Base-by-base conservation (phyloP, 2,329 filamentous ascomycete species). In the Trichoderma sp. region DNA sequence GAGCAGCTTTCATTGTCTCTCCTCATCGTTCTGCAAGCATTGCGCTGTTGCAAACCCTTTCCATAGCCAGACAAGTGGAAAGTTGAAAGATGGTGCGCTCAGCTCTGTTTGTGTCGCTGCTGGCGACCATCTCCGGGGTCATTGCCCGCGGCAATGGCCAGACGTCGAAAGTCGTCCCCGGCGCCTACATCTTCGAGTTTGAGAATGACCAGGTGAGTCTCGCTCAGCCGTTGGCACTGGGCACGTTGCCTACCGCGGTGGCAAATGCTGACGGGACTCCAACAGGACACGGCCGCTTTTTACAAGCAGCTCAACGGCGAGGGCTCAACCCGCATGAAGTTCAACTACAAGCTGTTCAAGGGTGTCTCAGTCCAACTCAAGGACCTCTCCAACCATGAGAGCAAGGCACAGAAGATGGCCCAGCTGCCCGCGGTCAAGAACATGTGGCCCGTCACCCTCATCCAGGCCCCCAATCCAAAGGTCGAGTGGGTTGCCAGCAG, bases 111-210 rank as follows among this genome's bases (percentile, higher is more conserved):
- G 39, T 62, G 59, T 74, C 73, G 65, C 68, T 74, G 36, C 23
- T 74, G 28, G 71, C 73, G 61, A 68, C 69, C 26, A 78, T 78
- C 39, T 77, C 76, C 30, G 76, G 77, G 20, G 80, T 79, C 17
- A 74, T 80, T 20, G 72, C 77, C 47, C 76, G 76, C n/a, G 73
- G 26, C 28, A 39, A 53, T 1, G 58, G 57, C 17, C 43, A 53
- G 3, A 17, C 57, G 17, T 50, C 71, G 8, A 76, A 53, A 28
- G 74, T 82, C 53, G 75, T 88, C 13, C 80, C 83, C 0, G 85
- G 86, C 23, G 84, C 83, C 28, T 88, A 84, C 78, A 85, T 88
- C 73, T 82, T 88, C 71, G 86, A 88, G 74, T 85, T 88, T 66
- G 83, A 87, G 59, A 83, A 86, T 23, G 80, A 81, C 8, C 79